Conservation (phyloP, 805 yeast genomes). For the Wickerhamiella dianesei region DNA sequence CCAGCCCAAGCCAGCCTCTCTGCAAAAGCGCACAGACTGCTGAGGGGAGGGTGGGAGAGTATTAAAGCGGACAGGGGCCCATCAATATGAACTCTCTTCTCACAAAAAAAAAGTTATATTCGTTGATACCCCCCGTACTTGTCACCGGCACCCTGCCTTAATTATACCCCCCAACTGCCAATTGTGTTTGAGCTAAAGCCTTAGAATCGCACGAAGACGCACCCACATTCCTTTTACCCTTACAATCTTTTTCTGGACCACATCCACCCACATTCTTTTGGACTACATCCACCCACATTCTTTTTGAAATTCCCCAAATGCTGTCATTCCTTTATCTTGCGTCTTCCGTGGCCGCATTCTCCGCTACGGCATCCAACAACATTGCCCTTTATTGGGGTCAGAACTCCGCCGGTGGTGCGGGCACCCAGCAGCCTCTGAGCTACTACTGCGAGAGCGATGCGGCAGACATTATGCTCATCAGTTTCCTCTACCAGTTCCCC, state of each 20-base stretch:
- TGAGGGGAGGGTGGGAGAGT: neutral
- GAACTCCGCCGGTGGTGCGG: conserved; percentile 40
- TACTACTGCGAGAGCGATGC: conserved; percentile 53
- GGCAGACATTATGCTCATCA: conserved; percentile 52
- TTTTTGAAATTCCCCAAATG: neutral
- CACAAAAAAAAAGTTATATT: neutral
- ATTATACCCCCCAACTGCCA: neutral
- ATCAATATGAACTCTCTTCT: neutral
- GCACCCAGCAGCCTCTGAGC: conserved; percentile 30
- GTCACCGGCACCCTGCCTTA: too few relatives aligned
- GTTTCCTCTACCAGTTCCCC: conserved; percentile 46
- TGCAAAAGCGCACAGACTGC: neutral
- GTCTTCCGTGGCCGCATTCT: conserved; percentile 5
- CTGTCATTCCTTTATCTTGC: neutral
- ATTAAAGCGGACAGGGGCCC: neutral
- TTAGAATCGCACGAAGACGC: neutral
- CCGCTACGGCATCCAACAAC: conserved; percentile 32
- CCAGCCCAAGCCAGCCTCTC: neutral
- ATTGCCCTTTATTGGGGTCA: conserved; percentile 85
- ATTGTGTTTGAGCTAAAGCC: neutral
- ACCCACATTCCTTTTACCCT: neutral
- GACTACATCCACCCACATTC: too few relatives aligned
- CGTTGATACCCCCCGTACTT: neutral
- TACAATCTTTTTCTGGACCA: neutral
- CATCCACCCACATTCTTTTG: conserved; percentile 1